Percentiles rank a stretch among this genome's conserved stretches.
phyloP scores from a whole-genome alignment of 106 monocot species.

The Triglochin maritima region DNA sequence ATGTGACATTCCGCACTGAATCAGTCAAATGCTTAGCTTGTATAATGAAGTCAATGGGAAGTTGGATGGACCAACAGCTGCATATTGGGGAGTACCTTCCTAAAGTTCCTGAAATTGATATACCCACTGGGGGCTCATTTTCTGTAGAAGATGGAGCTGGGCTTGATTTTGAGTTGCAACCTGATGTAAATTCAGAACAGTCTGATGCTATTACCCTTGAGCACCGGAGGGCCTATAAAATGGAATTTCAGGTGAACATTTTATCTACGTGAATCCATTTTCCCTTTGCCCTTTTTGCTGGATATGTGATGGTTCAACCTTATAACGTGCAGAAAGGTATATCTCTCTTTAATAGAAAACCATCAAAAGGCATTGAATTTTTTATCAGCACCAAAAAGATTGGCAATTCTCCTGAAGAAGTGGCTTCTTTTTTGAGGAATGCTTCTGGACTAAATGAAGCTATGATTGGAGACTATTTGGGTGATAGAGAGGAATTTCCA shows the following conservation, averaged over 20 bases:
- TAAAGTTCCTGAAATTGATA: conserved; percentile 37
- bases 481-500: conserved; percentile 88
- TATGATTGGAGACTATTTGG: conserved; percentile 89
- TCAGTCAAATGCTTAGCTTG: conserved; percentile 77
- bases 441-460: conserved; percentile 74
- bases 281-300: background rate
- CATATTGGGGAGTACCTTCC: conserved; percentile 55
- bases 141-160: conserved; percentile 59
- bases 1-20: conserved; percentile 65
- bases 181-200: conserved; percentile 53
- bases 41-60: conserved; percentile 79
- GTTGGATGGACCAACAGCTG: conserved; percentile 91
- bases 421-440: conserved; percentile 70
- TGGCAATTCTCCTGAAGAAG: conserved; percentile 71
- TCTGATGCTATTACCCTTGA: conserved; percentile 75
- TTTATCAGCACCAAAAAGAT: conserved; percentile 77
- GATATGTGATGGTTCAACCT: conserved; percentile 12
- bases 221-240: conserved; percentile 72
- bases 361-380: conserved; percentile 93
- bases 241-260: conserved; percentile 70
- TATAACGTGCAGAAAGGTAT: conserved; percentile 87
- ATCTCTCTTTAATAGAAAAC: conserved; percentile 90
- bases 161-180: conserved; percentile 58
- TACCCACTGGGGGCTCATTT: conserved; percentile 43
- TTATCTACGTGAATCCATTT: background rate